Evolutionary conservation across 768 basidiomycete genomes (phyloP), one percentile per base, ranked within the genome.

Genomic region (Hygrophorus pudorinus): DNA sequence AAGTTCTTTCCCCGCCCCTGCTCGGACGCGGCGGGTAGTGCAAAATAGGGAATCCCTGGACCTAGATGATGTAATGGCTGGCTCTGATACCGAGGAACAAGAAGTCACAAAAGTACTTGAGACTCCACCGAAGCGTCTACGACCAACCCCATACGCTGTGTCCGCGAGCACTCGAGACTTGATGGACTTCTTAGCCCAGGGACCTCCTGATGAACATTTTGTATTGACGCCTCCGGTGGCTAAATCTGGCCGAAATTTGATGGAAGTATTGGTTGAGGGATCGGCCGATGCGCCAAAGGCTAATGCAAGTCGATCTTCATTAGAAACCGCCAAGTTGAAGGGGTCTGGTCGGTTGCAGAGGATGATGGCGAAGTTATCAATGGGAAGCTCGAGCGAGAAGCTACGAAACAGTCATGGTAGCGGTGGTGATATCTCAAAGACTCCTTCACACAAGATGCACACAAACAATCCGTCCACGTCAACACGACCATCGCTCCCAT

Each of bases 361-460:
- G 50, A 88, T 92, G 79, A 84, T 92, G 53, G 88, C 86, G 14
- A 81, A 78, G 53, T 66, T 90, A 20, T 80, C 76, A 30, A 65
- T 76, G 49, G 71, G 72, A 20, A 63, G 57, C 42, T 59, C 56
- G 21, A 72, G 72, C 21, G 69, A 66, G 51, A 48, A 52, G 35
- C 58, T 53, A 58, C 46, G 33, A 29, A 21, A 29, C 36, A 42
- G 42, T 13, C 4, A 38, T 38, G 37, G 37, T 13, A 41, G 14
- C 43, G 34, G 34, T 16, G 41, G 28, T 31, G 49, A 50, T n/a
- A 16, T 34, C 9, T 45, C 40, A 16, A 33, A 17, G 28, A 45
- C 41, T 6, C 17, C 38, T 28, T 32, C 18, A 28, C 48, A 30
- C 30, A 16, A 21, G 18, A 40, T 44, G 18, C 30, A 33, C 13